Percentiles rank a stretch among this genome's conserved stretches.
phyloP scores from a whole-genome alignment of 1,284 basidiomycete genomes.

The Ceratobasidium sp. region DNA sequence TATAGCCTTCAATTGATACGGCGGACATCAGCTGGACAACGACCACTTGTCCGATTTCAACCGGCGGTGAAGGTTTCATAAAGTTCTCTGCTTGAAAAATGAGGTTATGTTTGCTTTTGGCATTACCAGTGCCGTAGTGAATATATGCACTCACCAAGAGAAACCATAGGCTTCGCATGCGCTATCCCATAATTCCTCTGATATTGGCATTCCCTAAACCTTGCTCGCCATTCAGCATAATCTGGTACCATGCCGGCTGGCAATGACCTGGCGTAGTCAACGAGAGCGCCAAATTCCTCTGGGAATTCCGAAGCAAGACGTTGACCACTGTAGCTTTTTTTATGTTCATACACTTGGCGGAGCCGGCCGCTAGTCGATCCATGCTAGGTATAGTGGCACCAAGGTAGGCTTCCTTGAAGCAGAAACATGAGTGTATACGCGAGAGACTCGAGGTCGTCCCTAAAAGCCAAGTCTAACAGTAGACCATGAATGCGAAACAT shows the following conservation, averaged over 20 bases:
- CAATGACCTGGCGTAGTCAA: not conserved
- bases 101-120: too few species aligned
- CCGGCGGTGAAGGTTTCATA: not conserved
- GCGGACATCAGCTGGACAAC: not conserved
- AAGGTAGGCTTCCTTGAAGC: slow-evolving; percentile 87
- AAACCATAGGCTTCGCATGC: too few species aligned
- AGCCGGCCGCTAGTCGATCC: slow-evolving; percentile 63
- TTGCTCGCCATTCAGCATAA: not conserved
- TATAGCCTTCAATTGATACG: not conserved
- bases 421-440: slow-evolving; percentile 96
- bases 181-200: too few species aligned
- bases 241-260: slow-evolving; percentile 57
- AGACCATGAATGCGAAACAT: too few species aligned
- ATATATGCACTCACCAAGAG: too few species aligned
- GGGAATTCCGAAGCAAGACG: slow-evolving; percentile 83
- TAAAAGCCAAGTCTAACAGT: too few species aligned
- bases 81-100: too few species aligned
- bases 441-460: slow-evolving; percentile 91
- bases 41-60: not conserved
- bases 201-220: not conserved
- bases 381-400: slow-evolving; percentile 81
- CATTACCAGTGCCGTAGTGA: too few species aligned
- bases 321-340: slow-evolving; percentile 48
- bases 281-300: slow-evolving; percentile 75
- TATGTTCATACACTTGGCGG: slow-evolving; percentile 60